These are phyloP conservation scores for Solanum sitiens DNA, from an alignment of 257 asterid genomes.

Conservation along the genomic window DNA sequence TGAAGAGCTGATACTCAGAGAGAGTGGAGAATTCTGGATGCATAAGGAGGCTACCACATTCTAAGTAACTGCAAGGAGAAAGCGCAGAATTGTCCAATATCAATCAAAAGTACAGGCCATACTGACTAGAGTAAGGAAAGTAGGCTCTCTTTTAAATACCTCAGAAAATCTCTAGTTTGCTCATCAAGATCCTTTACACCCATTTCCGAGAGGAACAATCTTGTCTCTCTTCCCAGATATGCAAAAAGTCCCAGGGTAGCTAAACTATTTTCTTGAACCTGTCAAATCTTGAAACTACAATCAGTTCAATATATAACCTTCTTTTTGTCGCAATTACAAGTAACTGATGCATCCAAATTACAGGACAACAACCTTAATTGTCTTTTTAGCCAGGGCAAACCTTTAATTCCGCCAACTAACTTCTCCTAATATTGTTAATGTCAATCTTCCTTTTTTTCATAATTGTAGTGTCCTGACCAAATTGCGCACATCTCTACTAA, in stretches of 20 bases:
- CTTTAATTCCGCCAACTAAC: neutral
- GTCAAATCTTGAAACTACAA: conserved; percentile 7
- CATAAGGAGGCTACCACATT: conserved; percentile 53
- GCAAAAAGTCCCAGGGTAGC: conserved; percentile 64
- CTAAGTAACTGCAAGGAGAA: conserved; percentile 51
- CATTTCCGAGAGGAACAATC: conserved; percentile 51
- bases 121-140: neutral
- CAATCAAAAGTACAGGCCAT: neutral
- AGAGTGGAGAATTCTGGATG: conserved; percentile 55
- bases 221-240: conserved; percentile 71
- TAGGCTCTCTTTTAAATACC: conserved; percentile 23
- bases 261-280: conserved; percentile 52
- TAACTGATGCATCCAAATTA: neutral
- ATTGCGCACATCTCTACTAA: neutral
- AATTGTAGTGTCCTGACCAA: neutral
- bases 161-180: conserved; percentile 46
- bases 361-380: neutral
- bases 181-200: conserved; percentile 53
- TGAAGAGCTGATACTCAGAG: conserved; percentile 60
- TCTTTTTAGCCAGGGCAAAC: neutral
- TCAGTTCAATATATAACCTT: neutral
- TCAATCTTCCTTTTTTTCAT: neutral
- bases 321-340: neutral
- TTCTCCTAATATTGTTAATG: neutral
- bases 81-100: neutral